Conservation (phyloP, 768 basidiomycete genomes). For the Russula brevipes region DNA sequence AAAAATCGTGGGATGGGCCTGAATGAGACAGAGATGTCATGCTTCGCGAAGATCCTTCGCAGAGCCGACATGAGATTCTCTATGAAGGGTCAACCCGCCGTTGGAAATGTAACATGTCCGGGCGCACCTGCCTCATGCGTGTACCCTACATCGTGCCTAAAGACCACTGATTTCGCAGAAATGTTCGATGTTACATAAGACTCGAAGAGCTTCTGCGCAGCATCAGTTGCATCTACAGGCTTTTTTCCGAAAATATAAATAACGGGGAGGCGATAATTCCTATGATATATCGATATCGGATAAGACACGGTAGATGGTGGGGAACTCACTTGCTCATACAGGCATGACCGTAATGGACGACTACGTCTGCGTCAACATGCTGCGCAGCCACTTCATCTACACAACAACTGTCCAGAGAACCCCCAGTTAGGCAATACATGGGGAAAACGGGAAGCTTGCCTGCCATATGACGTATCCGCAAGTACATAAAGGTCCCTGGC, state of each 20-base stretch:
- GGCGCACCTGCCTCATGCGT: conserved; percentile 57
- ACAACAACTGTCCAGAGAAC: conserved; percentile 62
- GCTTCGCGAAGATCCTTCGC: conserved; percentile 21
- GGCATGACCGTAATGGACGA: conserved; percentile 95
- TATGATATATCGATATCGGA: conserved; percentile 30
- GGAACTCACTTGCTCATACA: conserved; percentile 76
- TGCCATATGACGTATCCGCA: conserved; percentile 98
- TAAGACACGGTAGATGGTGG: background rate
- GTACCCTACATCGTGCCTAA: conserved; percentile 78
- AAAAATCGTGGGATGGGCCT: conserved; percentile 30
- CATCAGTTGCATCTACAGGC: conserved; percentile 50
- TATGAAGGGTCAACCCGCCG: conserved; percentile 24
- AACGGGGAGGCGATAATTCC: conserved; percentile 82
- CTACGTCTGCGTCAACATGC: conserved; percentile 85
- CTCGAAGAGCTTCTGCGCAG: conserved; percentile 40
- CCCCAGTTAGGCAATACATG: background rate
- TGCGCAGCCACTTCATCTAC: conserved; percentile 95
- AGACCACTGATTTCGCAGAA: conserved; percentile 37
- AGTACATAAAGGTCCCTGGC: conserved; percentile 73
- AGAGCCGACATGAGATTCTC: conserved; percentile 35
- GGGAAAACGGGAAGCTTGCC: conserved; percentile 42
- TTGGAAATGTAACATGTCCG: background rate
- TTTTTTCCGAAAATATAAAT: conserved; percentile 87
- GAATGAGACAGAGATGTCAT: conserved; percentile 31
- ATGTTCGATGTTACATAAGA: conserved; percentile 29